Percentiles rank a stretch among this genome's conserved stretches.
Evolutionary conservation across 495 filamentous ascomycete species (phyloP).

Genomic region (Podospora australis): DNA sequence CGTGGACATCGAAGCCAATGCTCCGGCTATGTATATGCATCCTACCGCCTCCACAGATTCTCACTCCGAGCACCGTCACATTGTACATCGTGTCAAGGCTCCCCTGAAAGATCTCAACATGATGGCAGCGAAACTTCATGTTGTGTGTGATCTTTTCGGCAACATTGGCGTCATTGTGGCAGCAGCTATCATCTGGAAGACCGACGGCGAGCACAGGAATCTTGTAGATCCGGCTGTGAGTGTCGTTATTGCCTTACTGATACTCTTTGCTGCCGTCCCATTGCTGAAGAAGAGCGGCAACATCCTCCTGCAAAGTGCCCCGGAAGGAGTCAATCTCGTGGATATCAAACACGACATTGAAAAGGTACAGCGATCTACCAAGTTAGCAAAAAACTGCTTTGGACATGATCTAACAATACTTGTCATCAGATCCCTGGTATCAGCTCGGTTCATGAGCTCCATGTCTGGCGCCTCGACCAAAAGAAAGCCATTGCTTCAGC

Average conservation of each 20-base stretch:
- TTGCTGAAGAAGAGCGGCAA: conserved; percentile 82
- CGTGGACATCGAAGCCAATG: conserved; percentile 45
- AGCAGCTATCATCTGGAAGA: conserved; percentile 78
- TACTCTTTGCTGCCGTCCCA: conserved; percentile 77
- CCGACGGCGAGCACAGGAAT: conserved; percentile 41
- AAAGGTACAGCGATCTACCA: conserved; percentile 27
- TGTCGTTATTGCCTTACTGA: conserved; percentile 79
- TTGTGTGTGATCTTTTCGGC: conserved; percentile 84
- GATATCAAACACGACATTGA: conserved; percentile 87
- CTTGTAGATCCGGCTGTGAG: conserved; percentile 85
- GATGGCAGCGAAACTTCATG: conserved; percentile 85
- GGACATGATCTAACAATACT: neutral
- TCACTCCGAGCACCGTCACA: conserved; percentile 56
- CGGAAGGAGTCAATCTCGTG: conserved; percentile 65
- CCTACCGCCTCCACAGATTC: conserved; percentile 47
- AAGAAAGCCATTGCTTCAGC: conserved; percentile 82
- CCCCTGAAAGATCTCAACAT: conserved; percentile 69
- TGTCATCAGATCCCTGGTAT: conserved; percentile 60
- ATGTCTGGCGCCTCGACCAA: conserved; percentile 90
- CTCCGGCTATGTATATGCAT: conserved; percentile 42
- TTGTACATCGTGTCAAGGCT: conserved; percentile 13
- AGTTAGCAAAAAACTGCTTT: no score
- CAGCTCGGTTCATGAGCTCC: conserved; percentile 78
- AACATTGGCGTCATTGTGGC: conserved; percentile 89
- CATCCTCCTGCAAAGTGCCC: conserved; percentile 84